Base-by-base conservation (phyloP, 2,329 filamentous ascomycete genomes). In the Stagonosporopsis vannaccii region DNA sequence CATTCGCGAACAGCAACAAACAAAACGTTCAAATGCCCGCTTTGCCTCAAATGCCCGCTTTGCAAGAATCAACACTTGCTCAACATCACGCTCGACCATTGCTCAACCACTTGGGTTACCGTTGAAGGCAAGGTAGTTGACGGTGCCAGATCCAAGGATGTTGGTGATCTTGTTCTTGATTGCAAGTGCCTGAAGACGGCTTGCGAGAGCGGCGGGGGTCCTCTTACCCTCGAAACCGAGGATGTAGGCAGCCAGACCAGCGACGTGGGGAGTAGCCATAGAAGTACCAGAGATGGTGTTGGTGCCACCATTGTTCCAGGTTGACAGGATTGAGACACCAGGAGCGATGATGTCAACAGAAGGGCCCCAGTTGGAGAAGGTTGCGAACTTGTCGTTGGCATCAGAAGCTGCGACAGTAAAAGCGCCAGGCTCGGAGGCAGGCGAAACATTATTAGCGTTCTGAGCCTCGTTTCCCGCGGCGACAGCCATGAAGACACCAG, bases 181-280 rank as follows among this genome's bases (percentile, higher is more conserved):
- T 41, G 78, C 74, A 28, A 81, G 75, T 45, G 71, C 66, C 62
- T 75, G 68, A 61, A 87, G 79, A 63, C 80, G 79, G 50, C 70
- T 44, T 66, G 79, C 80, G 20, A 87, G 79, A 11, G 76, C 81
- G 48, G 77, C 71, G 0, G 84, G 81, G n/a, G 75, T 77, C 44
- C 57, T 72, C 56, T 78, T 70, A 37, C 75, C 76, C 61, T 83
- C 78, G 33, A 84, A 74, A 17, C 70, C 71, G 78, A 90, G 86
- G 44, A 91, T 78, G 76, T 90, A 91, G 44, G 87, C 88, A 35
- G 83, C 87, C n/a, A 91, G 81, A 61, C 89, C 89, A 47, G 86
- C 65, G 33, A 70, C 60, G 51, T 70, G 66, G 8, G 67, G 64
- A 1, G 65, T 61, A 5, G 67, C 67, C 55, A 61, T 60, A 3